Base-by-base conservation (phyloP, 2,329 filamentous ascomycete genomes). In the Epichloe elymi region DNA sequence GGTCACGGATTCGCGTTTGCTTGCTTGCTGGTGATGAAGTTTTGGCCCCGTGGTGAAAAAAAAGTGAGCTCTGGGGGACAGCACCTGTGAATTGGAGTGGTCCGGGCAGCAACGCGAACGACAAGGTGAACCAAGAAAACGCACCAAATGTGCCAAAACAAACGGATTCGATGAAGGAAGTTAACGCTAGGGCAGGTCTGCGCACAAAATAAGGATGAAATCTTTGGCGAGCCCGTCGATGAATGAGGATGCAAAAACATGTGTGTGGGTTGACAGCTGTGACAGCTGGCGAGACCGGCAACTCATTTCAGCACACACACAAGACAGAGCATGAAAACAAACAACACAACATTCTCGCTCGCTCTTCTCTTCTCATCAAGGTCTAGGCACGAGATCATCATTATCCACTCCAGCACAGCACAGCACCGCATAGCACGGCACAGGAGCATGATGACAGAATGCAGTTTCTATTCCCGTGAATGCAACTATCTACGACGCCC, bases 201-300 rank as follows among this genome's bases (percentile, higher is more conserved):
- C 23, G n/a, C 46, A 40, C 46, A 39, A 38, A 30, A 30, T 10
- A 11, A 30, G 30, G 10, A 44, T 44, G n/a, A n/a, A 20, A 37
- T 40, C 12, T 39, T 33, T 33, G 10, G 17, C n/a, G 20, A 39
- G 14, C n/a, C 30, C 33, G 17, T 12, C 33, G 17, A 36, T 43
- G 19, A 26, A 11, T 44, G 40, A 26, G 30, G 8, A 11, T 40
- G 20, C 5, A 39, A 19, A 7, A n/a, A 38, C 46, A 20, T 17
- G 20, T 15, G 33, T 19, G 33, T 38, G 50, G 40, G 15, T 35
- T 42, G 40, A 41, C 51, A 42, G 51, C 39, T 42, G 51, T 15
- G 5, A 37, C 46, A 20, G 47, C 51, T 39, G 51, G 43, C 51
- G 11, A 41, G 19, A 26, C 43, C 8, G 48, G 33, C 48, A 41